Percentiles rank a stretch among this genome's conserved stretches.
Evolutionary conservation across 164 flowering plant species (phyloP).

Genomic region (Vitis labrusca): DNA sequence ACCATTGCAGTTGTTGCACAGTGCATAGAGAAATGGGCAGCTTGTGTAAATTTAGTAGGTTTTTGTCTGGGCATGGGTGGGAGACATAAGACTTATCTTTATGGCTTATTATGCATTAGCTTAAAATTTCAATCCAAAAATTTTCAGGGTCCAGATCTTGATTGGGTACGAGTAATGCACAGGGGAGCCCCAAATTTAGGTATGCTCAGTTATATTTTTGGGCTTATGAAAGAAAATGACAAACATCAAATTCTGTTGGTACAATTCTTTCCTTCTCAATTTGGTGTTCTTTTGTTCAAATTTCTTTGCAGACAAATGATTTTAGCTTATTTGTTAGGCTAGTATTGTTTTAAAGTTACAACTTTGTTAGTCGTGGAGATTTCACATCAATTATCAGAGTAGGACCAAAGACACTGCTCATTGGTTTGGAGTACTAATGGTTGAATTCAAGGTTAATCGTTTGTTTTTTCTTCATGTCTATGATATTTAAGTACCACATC

Average conservation of each 20-base stretch:
- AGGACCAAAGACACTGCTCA: no score
- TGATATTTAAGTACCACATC: no score
- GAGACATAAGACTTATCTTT: background rate
- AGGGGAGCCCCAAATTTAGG: conserved; percentile 27
- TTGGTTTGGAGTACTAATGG: no score
- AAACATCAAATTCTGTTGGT: background rate
- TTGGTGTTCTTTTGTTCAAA: background rate
- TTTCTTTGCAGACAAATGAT: background rate
- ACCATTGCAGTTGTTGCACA: conserved; percentile 5
- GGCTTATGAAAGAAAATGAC: background rate
- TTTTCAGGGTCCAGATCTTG: conserved; percentile 43
- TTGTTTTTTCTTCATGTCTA: no score
- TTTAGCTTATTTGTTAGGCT: conserved; percentile 1
- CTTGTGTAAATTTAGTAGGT: background rate
- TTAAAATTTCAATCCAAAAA: conserved; percentile 32
- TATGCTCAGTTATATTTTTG: conserved; percentile 26
- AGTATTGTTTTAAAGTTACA: background rate
- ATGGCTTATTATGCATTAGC: conserved; percentile 12
- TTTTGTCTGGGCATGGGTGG: background rate
- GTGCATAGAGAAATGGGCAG: background rate
- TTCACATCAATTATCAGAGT: no score
- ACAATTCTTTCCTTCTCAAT: background rate
- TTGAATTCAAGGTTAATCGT: no score
- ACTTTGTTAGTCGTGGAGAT: background rate
- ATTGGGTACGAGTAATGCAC: conserved; percentile 19